Percentiles rank a stretch among this genome's conserved stretches.
These are phyloP conservation scores for Colletotrichum somersetense DNA, from an alignment of 2,329 filamentous ascomycete genomes.

Conservation along the genomic window DNA sequence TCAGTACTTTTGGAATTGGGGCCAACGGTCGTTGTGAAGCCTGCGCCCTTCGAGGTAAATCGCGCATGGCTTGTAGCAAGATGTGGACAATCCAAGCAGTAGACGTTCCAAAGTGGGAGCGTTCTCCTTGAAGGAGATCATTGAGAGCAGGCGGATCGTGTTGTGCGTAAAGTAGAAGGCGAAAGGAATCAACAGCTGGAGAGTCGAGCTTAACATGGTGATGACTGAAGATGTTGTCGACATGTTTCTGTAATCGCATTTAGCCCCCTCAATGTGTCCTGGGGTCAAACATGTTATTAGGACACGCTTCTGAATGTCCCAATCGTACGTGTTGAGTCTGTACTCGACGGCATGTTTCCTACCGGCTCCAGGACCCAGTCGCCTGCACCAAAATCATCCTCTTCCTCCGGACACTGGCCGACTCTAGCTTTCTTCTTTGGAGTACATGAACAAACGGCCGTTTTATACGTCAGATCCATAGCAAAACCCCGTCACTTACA, in stretches of 20 bases:
- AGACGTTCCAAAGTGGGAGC: not conserved
- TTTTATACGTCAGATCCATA: not conserved
- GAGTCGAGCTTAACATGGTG: not conserved
- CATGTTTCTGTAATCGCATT: not conserved
- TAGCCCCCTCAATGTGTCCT: not conserved
- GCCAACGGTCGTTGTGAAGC: conserved; percentile 10
- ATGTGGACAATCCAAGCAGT: not conserved
- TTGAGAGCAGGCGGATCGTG: not conserved
- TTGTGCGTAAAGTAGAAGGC: not conserved
- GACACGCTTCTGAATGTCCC: not conserved
- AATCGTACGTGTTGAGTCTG: not conserved
- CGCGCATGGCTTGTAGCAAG: not conserved
- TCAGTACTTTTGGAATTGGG: conserved; percentile 29
- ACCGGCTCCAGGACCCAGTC: not conserved
- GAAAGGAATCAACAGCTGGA: not conserved
- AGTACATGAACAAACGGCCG: not conserved
- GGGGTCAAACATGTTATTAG: not conserved
- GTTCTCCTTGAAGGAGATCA: not conserved
- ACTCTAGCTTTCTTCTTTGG: not conserved
- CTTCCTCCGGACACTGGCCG: not conserved
- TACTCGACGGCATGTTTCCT: not conserved
- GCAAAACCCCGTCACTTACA: not conserved
- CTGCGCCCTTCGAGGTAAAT: not conserved
- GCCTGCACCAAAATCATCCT: not conserved
- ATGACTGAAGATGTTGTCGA: not conserved